Percentiles rank a stretch among this genome's conserved stretches.
Evolutionary conservation across 805 yeast genomes (phyloP).

Genomic region (Myxozyma melibiosi): DNA sequence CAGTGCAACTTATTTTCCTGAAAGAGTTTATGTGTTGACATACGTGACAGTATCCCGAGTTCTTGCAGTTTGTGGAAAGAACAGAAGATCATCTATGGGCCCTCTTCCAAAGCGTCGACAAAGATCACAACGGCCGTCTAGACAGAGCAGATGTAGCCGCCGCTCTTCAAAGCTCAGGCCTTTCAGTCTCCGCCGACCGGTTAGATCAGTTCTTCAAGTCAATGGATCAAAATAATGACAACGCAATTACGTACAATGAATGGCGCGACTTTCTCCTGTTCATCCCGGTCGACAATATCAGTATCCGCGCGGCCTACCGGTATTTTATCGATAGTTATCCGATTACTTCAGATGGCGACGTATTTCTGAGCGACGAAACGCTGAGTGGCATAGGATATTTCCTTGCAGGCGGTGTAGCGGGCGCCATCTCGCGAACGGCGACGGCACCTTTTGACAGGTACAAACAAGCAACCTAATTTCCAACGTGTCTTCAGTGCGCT

Average conservation of each 20-base stretch:
- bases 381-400: constrained; percentile 87
- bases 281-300: constrained; percentile 66
- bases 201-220: constrained; percentile 59
- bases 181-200: constrained; percentile 55
- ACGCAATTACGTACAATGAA: constrained; percentile 70
- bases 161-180: constrained; percentile 61
- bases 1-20: constrained; percentile 3
- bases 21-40: neutral
- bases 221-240: constrained; percentile 46
- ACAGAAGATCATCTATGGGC: constrained; percentile 36
- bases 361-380: constrained; percentile 75
- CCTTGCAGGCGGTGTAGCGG: constrained; percentile 92
- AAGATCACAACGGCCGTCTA: constrained; percentile 40
- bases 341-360: constrained; percentile 88
- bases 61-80: constrained; percentile 35
- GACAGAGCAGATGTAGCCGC: constrained; percentile 64
- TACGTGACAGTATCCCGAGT: constrained; percentile 29
- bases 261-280: constrained; percentile 81
- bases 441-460: constrained; percentile 89
- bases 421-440: constrained; percentile 92
- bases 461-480: too few relatives aligned
- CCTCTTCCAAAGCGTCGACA: constrained; percentile 38
- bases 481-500: too few relatives aligned
- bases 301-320: constrained; percentile 72
- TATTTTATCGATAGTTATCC: constrained; percentile 81